Conservation (phyloP, 495 filamentous ascomycete species). For the Hypoxylon lenormandii region DNA sequence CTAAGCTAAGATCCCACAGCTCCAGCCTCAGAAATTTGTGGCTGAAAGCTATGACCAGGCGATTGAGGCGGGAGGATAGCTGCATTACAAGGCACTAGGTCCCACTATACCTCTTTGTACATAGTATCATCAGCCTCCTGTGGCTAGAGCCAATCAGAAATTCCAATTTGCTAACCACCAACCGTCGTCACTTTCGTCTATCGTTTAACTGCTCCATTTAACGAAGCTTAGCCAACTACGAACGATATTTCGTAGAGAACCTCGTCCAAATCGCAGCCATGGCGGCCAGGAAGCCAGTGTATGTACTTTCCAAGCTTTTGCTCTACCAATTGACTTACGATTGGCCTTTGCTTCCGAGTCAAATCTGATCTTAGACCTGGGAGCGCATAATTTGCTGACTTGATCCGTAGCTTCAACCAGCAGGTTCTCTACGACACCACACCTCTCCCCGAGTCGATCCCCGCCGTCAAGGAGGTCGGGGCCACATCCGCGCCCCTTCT, state of each 20-base stretch:
- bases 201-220: slow-evolving; percentile 41
- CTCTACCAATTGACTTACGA: slow-evolving; percentile 41
- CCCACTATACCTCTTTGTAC: background rate
- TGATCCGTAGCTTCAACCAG: slow-evolving; percentile 83
- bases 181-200: slow-evolving; percentile 15
- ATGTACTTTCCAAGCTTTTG: slow-evolving; percentile 42
- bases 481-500: slow-evolving; percentile 89
- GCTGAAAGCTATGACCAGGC: slow-evolving; percentile 20
- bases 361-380: slow-evolving; percentile 11
- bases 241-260: slow-evolving; percentile 37
- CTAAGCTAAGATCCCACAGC: slow-evolving; percentile 5
- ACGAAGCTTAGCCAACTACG: slow-evolving; percentile 32
- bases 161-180: slow-evolving; percentile 50
- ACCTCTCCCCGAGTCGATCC: slow-evolving; percentile 89
- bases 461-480: slow-evolving; percentile 89
- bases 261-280: slow-evolving; percentile 56
- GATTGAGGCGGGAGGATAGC: too few relatives aligned
- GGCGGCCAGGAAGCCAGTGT: slow-evolving; percentile 63
- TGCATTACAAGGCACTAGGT: too few relatives aligned
- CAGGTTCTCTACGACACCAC: slow-evolving; percentile 93
- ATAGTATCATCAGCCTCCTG: slow-evolving; percentile 24
- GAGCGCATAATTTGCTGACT: slow-evolving; percentile 27
- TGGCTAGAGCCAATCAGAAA: slow-evolving; percentile 52
- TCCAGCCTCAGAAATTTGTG: slow-evolving; percentile 27
- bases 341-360: slow-evolving; percentile 2